Conservation (phyloP, 257 asterid genomes). For the Solanum gracilifrons region DNA sequence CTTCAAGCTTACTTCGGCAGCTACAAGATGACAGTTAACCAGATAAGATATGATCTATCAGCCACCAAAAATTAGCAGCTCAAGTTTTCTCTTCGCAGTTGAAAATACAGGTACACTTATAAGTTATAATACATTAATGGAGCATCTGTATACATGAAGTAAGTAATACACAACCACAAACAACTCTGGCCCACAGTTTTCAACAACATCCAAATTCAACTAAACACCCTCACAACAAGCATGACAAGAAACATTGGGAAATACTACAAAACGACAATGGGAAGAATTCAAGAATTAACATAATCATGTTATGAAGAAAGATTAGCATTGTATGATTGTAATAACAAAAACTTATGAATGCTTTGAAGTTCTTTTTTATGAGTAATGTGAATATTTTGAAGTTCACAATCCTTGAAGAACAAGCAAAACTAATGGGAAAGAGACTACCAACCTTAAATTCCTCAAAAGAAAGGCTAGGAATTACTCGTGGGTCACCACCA, state of each 20-base stretch:
- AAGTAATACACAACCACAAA: not conserved
- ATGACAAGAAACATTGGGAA: not conserved
- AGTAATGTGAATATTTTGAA: not conserved
- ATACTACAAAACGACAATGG: not conserved
- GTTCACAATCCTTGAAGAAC: not conserved
- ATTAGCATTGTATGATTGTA: not conserved
- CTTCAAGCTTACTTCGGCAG: not conserved
- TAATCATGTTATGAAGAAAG: not conserved
- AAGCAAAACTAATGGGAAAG: not conserved
- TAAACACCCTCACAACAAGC: not conserved
- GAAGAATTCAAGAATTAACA: not conserved
- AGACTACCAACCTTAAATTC: slow-evolving; percentile 71
- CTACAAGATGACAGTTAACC: not conserved
- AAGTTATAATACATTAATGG: not conserved
- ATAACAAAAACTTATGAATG: not conserved
- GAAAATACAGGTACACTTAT: not conserved
- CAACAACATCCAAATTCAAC: not conserved
- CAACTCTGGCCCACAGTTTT: not conserved
- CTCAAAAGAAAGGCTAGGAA: slow-evolving; percentile 80
- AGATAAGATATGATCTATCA: not conserved
- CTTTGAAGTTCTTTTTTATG: not conserved
- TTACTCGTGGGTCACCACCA: slow-evolving; percentile 95
- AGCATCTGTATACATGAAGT: not conserved
- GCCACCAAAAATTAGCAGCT: not conserved
- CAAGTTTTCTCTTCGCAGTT: not conserved